phyloP scores from a whole-genome alignment of 2,329 filamentous ascomycete species.

The Talaromyces sp. region DNA sequence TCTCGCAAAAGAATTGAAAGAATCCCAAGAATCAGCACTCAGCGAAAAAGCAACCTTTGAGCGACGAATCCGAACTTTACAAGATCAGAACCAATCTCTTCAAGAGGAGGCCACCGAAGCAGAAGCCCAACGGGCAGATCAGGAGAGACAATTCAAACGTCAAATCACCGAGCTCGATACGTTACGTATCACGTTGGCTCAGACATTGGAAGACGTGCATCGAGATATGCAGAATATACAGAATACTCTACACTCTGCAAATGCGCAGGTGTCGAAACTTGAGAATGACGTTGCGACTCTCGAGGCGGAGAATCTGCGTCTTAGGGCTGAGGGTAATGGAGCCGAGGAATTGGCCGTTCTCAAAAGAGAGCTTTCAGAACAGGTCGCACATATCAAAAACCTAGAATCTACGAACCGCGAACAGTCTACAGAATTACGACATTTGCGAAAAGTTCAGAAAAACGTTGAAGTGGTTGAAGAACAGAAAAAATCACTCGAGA shows the following conservation, averaged over 20 bases:
- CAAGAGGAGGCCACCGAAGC: constrained; percentile 81
- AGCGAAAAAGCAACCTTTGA: constrained; percentile 55
- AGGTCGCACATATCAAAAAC: constrained; percentile 82
- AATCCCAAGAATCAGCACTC: constrained; percentile 48
- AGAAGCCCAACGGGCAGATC: constrained; percentile 66
- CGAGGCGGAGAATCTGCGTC: constrained; percentile 74
- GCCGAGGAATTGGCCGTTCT: constrained; percentile 79
- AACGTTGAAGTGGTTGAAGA: constrained; percentile 93
- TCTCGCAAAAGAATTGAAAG: constrained; percentile 51
- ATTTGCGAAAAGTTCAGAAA: constrained; percentile 73
- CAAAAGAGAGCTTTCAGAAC: constrained; percentile 81
- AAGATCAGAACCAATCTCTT: constrained; percentile 67
- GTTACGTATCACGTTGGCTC: constrained; percentile 54
- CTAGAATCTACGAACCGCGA: constrained; percentile 77
- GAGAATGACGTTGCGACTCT: constrained; percentile 68
- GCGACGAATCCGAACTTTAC: constrained; percentile 48
- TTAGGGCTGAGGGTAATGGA: constrained; percentile 84
- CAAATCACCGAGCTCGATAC: constrained; percentile 57
- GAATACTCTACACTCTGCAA: constrained; percentile 54
- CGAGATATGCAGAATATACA: constrained; percentile 52
- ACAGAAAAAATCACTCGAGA: constrained; percentile 79
- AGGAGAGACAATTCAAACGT: constrained; percentile 60
- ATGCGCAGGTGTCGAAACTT: constrained; percentile 62
- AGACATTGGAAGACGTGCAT: constrained; percentile 48
- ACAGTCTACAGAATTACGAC: constrained; percentile 71